A percentile compares a stretch with the other conserved stretches of the same genome.
Conservation (phyloP, 2,329 filamentous ascomycete genomes). For the Epichloe hybrida region DNA sequence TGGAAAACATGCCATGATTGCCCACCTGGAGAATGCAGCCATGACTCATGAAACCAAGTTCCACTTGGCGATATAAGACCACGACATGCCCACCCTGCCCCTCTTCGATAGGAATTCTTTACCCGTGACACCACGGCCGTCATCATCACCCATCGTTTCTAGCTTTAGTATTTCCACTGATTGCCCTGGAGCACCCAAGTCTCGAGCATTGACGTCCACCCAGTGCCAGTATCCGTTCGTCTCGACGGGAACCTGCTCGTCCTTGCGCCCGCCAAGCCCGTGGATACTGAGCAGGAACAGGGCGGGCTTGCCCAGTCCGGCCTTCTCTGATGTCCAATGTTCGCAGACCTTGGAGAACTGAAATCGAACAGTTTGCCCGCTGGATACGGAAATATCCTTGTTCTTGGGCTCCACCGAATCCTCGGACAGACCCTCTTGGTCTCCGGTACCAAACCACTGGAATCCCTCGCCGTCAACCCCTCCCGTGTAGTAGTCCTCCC, state of each 20-base stretch:
- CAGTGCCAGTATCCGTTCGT: constrained; percentile 75
- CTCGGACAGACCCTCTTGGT: constrained; percentile 38
- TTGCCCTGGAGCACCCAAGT: constrained; percentile 57
- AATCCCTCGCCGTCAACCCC: constrained; percentile 36
- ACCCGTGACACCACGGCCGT: constrained; percentile 35
- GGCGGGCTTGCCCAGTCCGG: constrained; percentile 52
- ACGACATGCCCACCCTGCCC: constrained; percentile 31
- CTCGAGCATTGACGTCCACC: constrained; percentile 54
- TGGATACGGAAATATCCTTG: constrained; percentile 44
- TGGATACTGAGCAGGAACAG: constrained; percentile 57
- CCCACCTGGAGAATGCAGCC: constrained; percentile 19
- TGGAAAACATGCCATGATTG: too few relatives aligned
- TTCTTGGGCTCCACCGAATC: constrained; percentile 44
- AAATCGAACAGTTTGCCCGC: constrained; percentile 52
- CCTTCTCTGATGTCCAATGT: constrained; percentile 65
- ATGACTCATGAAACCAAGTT: constrained; percentile 30
- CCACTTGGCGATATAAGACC: constrained; percentile 34
- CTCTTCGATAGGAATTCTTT: constrained; percentile 31
- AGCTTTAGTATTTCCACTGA: constrained; percentile 52
- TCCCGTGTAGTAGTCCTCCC: constrained; percentile 72
- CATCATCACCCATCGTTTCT: constrained; percentile 30
- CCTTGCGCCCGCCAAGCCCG: constrained; percentile 51
- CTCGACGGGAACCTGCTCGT: constrained; percentile 57
- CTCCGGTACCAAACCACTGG: constrained; percentile 29
- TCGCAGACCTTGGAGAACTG: constrained; percentile 67